A percentile compares a stretch with the other conserved stretches of the same genome.
Evolutionary conservation across 768 basidiomycete genomes (phyloP).

Genomic region (Leccinum subtestaceum): DNA sequence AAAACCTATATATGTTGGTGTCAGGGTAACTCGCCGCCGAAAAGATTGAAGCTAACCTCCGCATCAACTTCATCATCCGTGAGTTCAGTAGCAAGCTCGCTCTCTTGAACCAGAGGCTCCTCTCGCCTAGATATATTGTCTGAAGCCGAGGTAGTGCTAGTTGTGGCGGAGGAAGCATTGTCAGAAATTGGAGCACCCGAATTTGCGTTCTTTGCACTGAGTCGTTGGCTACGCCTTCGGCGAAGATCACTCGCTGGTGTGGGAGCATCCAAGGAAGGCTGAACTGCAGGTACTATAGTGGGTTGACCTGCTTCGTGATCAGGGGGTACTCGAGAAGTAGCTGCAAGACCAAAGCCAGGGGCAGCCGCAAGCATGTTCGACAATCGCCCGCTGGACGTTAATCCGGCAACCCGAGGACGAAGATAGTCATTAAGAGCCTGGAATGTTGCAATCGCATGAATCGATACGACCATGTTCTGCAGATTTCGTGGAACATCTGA

Average conservation of each 20-base stretch:
- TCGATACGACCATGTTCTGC: slow-evolving; percentile 92
- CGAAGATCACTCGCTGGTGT: slow-evolving; percentile 42
- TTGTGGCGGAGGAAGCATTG: slow-evolving; percentile 15
- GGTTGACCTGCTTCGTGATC: slow-evolving; percentile 35
- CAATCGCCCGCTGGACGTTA: slow-evolving; percentile 61
- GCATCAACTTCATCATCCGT: slow-evolving; percentile 86
- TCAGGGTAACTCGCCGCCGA: slow-evolving; percentile 12
- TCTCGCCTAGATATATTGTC: slow-evolving; percentile 28
- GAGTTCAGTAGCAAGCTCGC: slow-evolving; percentile 69
- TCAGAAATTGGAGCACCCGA: slow-evolving; percentile 16
- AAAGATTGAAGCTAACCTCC: slow-evolving; percentile 40
- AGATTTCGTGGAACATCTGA: slow-evolving; percentile 83
- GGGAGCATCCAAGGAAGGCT: slow-evolving; percentile 32
- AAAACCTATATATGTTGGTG: slow-evolving; percentile 50
- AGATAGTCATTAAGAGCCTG: slow-evolving; percentile 96
- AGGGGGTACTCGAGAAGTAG: slow-evolving; percentile 36
- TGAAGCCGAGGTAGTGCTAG: slow-evolving; percentile 30
- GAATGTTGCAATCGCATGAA: slow-evolving; percentile 97
- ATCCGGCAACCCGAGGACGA: slow-evolving; percentile 80
- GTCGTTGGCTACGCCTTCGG: slow-evolving; percentile 78
- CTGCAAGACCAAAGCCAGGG: slow-evolving; percentile 61
- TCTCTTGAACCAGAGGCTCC: slow-evolving; percentile 58
- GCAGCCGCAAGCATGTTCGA: slow-evolving; percentile 86
- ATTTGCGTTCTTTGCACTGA: slow-evolving; percentile 64
- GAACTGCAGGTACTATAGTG: slow-evolving; percentile 23